phyloP scores from a whole-genome alignment of 257 asterid species.

The Rubia yunnanensis region DNA sequence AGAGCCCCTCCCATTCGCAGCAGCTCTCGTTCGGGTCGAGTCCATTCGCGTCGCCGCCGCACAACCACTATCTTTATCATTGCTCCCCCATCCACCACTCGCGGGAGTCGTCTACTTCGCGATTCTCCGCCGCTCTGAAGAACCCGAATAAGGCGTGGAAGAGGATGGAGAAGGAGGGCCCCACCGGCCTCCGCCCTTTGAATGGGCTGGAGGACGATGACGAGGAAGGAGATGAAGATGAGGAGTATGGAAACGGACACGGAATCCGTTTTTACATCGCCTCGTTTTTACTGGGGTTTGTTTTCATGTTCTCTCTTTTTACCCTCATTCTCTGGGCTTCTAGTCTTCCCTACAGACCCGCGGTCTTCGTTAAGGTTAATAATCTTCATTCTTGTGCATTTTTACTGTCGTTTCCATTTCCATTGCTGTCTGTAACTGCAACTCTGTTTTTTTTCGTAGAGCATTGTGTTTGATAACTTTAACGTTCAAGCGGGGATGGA shows the following conservation, averaged over 20 bases:
- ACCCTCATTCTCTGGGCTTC: slow-evolving; percentile 81
- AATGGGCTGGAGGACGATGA: background rate
- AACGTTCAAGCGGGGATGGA: slow-evolving; percentile 93
- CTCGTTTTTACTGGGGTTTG: slow-evolving; percentile 56
- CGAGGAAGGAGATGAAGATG: slow-evolving; percentile 34
- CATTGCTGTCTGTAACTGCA: background rate
- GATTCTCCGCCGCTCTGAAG: slow-evolving; percentile 69
- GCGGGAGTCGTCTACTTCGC: slow-evolving; percentile 76
- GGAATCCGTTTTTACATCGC: slow-evolving; percentile 37
- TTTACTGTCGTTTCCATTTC: background rate
- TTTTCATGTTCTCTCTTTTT: slow-evolving; percentile 45
- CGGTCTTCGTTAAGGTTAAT: slow-evolving; percentile 53
- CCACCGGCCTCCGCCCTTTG: slow-evolving; percentile 13
- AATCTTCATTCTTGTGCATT: background rate
- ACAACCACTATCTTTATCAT: slow-evolving; percentile 49
- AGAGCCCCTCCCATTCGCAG: slow-evolving; percentile 77
- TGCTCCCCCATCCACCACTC: slow-evolving; percentile 96
- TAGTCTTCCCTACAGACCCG: slow-evolving; percentile 51
- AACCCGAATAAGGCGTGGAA: slow-evolving; percentile 52
- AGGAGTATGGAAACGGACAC: slow-evolving; percentile 20
- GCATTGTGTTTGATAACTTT: slow-evolving; percentile 52
- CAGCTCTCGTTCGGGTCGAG: slow-evolving; percentile 77
- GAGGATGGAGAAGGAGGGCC: slow-evolving; percentile 32
- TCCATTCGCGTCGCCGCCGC: slow-evolving; percentile 68
- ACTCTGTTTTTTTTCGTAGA: slow-evolving; percentile 27